Evolutionary conservation across 164 flowering plant species (phyloP).

Genomic region (Macadamia tetraphylla): DNA sequence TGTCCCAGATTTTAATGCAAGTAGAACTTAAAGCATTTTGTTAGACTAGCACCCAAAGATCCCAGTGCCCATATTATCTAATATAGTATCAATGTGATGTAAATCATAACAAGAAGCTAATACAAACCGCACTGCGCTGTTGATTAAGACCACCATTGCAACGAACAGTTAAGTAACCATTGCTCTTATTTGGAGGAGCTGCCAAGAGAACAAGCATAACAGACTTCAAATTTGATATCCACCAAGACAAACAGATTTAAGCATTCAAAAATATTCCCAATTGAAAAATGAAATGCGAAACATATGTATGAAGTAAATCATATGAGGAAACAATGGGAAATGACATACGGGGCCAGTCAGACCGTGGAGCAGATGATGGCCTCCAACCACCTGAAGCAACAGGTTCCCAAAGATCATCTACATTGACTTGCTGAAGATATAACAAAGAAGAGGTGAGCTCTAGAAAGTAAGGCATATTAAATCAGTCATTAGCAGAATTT

Average conservation of each 20-base stretch:
- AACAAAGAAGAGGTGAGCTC: not conserved
- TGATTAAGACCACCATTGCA: slow-evolving; percentile 98
- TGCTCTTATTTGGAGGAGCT: slow-evolving; percentile 83
- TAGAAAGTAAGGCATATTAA: too few species aligned
- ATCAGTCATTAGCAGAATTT: not conserved
- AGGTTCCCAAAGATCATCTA: slow-evolving; percentile 67
- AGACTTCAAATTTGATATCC: not conserved
- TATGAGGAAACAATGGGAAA: not conserved
- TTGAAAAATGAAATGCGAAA: not conserved
- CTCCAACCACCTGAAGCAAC: slow-evolving; percentile 86
- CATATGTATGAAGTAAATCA: not conserved
- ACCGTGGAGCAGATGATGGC: slow-evolving; percentile 91
- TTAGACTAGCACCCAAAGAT: not conserved
- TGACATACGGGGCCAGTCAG: slow-evolving; percentile 82
- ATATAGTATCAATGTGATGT: not conserved
- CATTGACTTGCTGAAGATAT: slow-evolving; percentile 34
- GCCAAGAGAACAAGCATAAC: slow-evolving; percentile 15
- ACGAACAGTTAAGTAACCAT: slow-evolving; percentile 86
- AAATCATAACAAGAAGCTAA: slow-evolving; percentile 1
- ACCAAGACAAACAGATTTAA: too few species aligned
- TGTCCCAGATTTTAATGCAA: too few species aligned
- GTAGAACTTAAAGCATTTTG: too few species aligned
- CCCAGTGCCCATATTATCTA: not conserved
- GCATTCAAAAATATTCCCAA: not conserved
- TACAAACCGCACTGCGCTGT: slow-evolving; percentile 91